Base-by-base conservation (phyloP, 2,329 filamentous ascomycete species). In the Fusarium dlaminii region DNA sequence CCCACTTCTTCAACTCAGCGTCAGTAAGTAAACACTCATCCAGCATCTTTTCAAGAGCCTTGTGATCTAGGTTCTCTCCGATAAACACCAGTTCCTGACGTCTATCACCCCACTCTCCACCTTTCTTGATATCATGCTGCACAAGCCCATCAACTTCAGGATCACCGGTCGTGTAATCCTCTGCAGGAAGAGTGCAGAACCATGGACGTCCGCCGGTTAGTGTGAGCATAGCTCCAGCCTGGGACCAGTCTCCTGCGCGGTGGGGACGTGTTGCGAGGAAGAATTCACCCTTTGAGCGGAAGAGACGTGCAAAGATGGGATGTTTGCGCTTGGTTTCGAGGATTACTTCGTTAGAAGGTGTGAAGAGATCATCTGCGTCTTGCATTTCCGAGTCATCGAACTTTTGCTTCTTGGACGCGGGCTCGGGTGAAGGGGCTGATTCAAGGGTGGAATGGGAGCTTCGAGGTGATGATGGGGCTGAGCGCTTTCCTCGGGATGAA, bases 81-180 rank as follows among this genome's bases (percentile, higher is more conserved):
- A 94, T 94, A 68, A 94, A 92, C 6, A 94, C 92, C 12, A 94
- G 79, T 79, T 94, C 92, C 78, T 94, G 92, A 5, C 92, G 85
- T 3, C 92, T 85, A 74, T 94, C 92, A 2, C 91, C 92, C 90
- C 91, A 94, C 66, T 89, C 86, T 0, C 88, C 89, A 10, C 87
- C 87, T 32, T 87, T 86, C 12, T 82, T 77, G 29, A 89, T 85
- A 72, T 89, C 87, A 63, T 87, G 84, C 46, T 81, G 77, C 18
- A 88, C 84, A 0, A 88, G 86, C 12, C 83, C 82, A 39, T 88
- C 83, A 1, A 87, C 84, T n/a, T 84, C 80, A 0, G 81, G 79
- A 60, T 89, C 83, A 55, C 87, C 83, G 0, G 87, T 87, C 5
- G 67, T 83, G 78, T 87, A 88, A 6, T 87, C 84, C 32, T 85